Evolutionary conservation across 2,329 filamentous ascomycete species (phyloP).

Genomic region (Claviceps humidiphila): DNA sequence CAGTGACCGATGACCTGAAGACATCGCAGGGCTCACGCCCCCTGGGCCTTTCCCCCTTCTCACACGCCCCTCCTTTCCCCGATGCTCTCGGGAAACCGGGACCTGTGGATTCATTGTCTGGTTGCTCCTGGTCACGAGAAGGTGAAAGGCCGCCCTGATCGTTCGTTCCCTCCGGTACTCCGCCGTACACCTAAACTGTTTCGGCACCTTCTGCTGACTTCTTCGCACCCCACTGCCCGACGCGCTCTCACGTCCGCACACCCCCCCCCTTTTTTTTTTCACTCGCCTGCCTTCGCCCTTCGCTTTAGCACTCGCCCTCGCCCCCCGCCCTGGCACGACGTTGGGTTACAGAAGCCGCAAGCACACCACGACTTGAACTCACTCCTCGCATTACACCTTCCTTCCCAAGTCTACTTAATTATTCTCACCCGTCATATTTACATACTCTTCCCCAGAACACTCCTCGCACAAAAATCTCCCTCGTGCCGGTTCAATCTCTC

Average conservation of each 20-base stretch:
- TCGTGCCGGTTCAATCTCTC: neutral
- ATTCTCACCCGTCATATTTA: conserved; percentile 7
- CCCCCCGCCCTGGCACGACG: neutral
- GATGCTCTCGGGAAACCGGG: neutral
- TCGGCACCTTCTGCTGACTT: neutral
- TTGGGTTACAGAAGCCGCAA: conserved; percentile 1
- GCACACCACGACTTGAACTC: conserved; percentile 1
- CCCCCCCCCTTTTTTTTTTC: neutral
- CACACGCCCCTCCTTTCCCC: neutral
- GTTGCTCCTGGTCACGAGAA: conserved; percentile 4
- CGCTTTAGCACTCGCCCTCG: neutral
- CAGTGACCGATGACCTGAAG: neutral
- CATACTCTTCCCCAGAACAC: conserved; percentile 8
- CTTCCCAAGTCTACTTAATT: conserved; percentile 1
- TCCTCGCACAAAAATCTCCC: neutral
- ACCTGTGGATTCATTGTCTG: neutral
- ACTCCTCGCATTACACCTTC: conserved; percentile 7
- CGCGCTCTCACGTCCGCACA: neutral
- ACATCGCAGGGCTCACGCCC: neutral
- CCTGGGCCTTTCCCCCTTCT: neutral
- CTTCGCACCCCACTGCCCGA: neutral
- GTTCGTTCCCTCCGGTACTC: neutral
- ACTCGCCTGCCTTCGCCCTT: neutral
- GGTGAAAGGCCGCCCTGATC: neutral
- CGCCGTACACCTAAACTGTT: neutral